Evolutionary conservation across 805 yeast genomes (phyloP), one percentile per base, ranked within the genome.

Genomic region (Candida broadrunensis): DNA sequence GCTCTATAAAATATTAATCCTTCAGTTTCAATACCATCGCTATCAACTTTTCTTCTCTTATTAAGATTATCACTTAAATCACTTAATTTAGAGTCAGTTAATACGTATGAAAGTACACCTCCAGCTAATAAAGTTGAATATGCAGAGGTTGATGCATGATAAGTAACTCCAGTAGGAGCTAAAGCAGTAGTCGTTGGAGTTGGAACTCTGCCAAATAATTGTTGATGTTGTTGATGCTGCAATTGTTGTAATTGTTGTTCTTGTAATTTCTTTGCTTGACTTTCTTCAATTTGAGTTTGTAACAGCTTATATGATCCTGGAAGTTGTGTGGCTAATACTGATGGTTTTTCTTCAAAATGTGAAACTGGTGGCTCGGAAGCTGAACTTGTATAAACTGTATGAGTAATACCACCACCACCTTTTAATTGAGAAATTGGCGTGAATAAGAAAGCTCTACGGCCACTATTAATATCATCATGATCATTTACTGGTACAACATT

Each of bases 1-100:
- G 86, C 78, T 51, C 83, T 72, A 57, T 78, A 83, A 86, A 89
- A 85, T 14, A 85, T 56, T 13, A 78, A 51, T 27, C 56, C 59
- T 18, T 42, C 49, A 2, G 17, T 16, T 12, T 18, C 39, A 20
- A 41, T 39, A 15, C 42, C 47, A 2, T 39, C 44, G 7, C 39
- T 45, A 29, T 49, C 55, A 16, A 48, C 33, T 35, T 48, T 55
- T 35, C 56, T 46, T 34, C 54, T 52, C 47, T 63, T 62, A 45
- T 55, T 53, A 11, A 65, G 44, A 3, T 35, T 36, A 2, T 57
- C 61, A 37, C 60, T 55, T 8, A 58, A 17, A 15, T 43, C 42
- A 7, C 47, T 45, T 33, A 61, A 41, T 9, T 42, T 38, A 6
- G 35, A 5, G 20, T 24, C 41, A 27, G 35, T 33, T 30, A 34